phyloP scores from a whole-genome alignment of 2,329 filamentous ascomycete species.

The Biscogniauxia sp. region DNA sequence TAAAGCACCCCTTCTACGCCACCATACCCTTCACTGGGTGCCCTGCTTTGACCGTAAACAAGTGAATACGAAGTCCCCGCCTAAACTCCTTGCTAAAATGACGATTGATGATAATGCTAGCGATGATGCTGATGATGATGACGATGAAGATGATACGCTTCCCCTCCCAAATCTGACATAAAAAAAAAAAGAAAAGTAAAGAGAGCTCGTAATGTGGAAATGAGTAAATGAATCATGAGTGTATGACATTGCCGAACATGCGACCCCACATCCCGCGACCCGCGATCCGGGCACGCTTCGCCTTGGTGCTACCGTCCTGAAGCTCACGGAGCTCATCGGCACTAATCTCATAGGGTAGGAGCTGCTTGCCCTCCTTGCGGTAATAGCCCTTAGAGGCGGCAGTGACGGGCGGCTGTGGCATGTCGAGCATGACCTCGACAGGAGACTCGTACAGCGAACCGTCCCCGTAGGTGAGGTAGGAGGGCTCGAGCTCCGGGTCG shows the following conservation, averaged over 20 bases:
- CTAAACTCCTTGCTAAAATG: not conserved
- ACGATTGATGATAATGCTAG: not conserved
- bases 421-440: slow-evolving; percentile 43
- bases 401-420: slow-evolving; percentile 35
- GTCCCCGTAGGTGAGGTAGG: slow-evolving; percentile 35
- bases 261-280: slow-evolving; percentile 52
- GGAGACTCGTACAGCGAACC: slow-evolving; percentile 50
- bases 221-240: slow-evolving; percentile 9
- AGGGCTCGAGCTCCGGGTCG: slow-evolving; percentile 41
- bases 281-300: slow-evolving; percentile 47
- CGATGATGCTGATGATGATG: not conserved
- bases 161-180: not conserved
- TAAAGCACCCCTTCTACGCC: not conserved
- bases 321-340: slow-evolving; percentile 50
- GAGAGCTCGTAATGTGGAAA: not conserved
- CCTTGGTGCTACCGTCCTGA: slow-evolving; percentile 44
- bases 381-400: slow-evolving; percentile 19
- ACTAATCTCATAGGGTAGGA: slow-evolving; percentile 56
- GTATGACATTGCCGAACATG: slow-evolving; percentile 47
- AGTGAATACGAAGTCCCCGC: not conserved
- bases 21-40: not conserved
- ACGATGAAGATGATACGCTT: not conserved
- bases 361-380: slow-evolving; percentile 27
- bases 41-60: not conserved
- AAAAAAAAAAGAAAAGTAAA: not conserved